These are phyloP conservation scores for Auriscalpium vulgare DNA, from an alignment of 768 basidiomycete species.

Conservation along the genomic window DNA sequence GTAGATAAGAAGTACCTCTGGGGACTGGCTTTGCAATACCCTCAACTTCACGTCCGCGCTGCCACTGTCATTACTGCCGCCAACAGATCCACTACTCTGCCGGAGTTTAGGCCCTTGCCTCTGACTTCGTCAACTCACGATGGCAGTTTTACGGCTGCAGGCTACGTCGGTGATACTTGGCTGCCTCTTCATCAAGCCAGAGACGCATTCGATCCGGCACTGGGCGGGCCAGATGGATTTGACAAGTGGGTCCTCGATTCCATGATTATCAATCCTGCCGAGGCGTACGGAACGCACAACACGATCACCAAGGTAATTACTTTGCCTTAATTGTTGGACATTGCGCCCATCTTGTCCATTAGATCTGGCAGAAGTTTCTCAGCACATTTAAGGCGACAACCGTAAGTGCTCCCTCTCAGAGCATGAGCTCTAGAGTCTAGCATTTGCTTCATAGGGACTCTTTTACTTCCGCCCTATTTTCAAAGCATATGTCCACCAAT, in stretches of 20 bases:
- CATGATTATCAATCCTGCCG: slow-evolving; percentile 60
- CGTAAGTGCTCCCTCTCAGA: slow-evolving; percentile 26
- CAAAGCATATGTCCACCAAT: slow-evolving; percentile 50
- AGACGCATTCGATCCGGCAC: slow-evolving; percentile 35
- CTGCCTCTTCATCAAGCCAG: slow-evolving; percentile 48
- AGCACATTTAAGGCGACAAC: slow-evolving; percentile 42
- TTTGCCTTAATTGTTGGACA: background rate
- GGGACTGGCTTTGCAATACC: slow-evolving; percentile 45
- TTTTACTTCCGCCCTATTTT: slow-evolving; percentile 50
- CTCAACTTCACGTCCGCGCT: slow-evolving; percentile 52
- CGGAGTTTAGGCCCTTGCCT: slow-evolving; percentile 43
- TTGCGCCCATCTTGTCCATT: background rate
- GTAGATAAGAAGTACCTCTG: slow-evolving; percentile 49
- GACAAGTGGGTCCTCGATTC: slow-evolving; percentile 55
- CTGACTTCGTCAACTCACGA: slow-evolving; percentile 21
- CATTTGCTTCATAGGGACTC: slow-evolving; percentile 19
- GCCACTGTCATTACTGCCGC: slow-evolving; percentile 29
- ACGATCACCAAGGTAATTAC: slow-evolving; percentile 50
- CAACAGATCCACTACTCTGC: slow-evolving; percentile 37
- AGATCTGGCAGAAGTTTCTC: slow-evolving; percentile 75
- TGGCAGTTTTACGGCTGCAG: slow-evolving; percentile 30
- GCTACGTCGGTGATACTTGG: slow-evolving; percentile 44
- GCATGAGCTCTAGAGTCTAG: background rate
- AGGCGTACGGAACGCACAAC: slow-evolving; percentile 69
- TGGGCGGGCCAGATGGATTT: slow-evolving; percentile 60